phyloP scores from a whole-genome alignment of 2,329 filamentous ascomycete genomes.

The Aplosporella prunicola region DNA sequence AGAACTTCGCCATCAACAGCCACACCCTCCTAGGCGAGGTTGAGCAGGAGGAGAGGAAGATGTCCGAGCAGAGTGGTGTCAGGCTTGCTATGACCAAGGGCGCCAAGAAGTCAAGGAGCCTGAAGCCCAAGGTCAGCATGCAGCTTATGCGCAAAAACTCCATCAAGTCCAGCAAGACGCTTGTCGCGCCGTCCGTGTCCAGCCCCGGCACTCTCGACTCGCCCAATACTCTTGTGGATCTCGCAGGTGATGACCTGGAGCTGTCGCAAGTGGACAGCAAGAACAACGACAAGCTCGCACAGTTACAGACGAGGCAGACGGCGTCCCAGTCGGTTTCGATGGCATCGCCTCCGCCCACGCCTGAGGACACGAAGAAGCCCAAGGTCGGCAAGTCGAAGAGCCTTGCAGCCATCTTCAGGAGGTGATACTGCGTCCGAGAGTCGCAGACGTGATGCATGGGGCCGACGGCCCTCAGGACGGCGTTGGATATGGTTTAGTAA shows the following conservation, averaged over 20 bases:
- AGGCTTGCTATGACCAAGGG: slow-evolving; percentile 32
- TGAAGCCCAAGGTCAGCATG: slow-evolving; percentile 28
- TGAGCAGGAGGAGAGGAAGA: slow-evolving; percentile 45
- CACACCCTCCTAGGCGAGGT: slow-evolving; percentile 61
- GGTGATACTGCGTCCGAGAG: too few relatives aligned
- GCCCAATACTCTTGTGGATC: neutral
- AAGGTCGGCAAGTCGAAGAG: slow-evolving; percentile 39
- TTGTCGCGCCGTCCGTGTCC: slow-evolving; percentile 23
- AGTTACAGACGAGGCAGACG: slow-evolving; percentile 15
- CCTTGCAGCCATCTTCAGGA: slow-evolving; percentile 35
- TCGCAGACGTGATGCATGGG: too few relatives aligned
- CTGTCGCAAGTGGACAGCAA: slow-evolving; percentile 17
- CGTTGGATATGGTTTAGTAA: too few relatives aligned
- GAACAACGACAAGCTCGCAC: slow-evolving; percentile 16
- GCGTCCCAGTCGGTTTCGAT: neutral
- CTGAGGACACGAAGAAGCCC: slow-evolving; percentile 22
- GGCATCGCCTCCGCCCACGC: slow-evolving; percentile 22
- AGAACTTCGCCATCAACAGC: slow-evolving; percentile 61
- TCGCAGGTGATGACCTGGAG: neutral
- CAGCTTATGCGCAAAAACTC: slow-evolving; percentile 26
- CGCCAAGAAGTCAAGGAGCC: slow-evolving; percentile 21
- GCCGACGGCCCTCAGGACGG: too few relatives aligned
- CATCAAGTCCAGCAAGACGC: slow-evolving; percentile 20
- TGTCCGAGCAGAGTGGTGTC: slow-evolving; percentile 32
- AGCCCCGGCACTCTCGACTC: slow-evolving; percentile 28